phyloP scores from a whole-genome alignment of 2,329 filamentous ascomycete species.

The Emericellopsis cladophorae region DNA sequence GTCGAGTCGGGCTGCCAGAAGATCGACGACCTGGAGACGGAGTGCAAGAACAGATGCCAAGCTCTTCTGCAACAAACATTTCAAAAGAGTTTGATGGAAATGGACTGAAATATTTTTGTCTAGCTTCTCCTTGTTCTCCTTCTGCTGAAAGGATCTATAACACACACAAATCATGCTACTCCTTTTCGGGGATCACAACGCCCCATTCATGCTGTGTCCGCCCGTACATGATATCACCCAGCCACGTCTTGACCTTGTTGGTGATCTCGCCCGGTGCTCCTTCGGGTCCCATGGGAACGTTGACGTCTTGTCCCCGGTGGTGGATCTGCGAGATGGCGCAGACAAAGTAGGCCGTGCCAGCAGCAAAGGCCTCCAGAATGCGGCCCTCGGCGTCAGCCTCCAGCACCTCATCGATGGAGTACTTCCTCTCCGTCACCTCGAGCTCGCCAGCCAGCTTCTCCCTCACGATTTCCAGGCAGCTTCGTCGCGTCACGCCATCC shows the following conservation, averaged over 20 bases:
- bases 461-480: conserved; percentile 60
- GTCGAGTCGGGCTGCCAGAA: conserved; percentile 7
- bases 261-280: conserved; percentile 40
- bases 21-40: conserved; percentile 13
- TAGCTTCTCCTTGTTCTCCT: not conserved
- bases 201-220: conserved; percentile 56
- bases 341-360: conserved; percentile 74
- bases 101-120: not conserved
- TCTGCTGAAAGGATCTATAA: not conserved
- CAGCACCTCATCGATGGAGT: conserved; percentile 67
- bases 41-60: conserved; percentile 13
- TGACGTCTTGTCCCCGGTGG: conserved; percentile 51
- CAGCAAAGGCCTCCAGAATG: conserved; percentile 72
- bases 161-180: conserved; percentile 16
- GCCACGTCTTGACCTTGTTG: conserved; percentile 50
- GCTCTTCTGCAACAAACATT: conserved; percentile 13
- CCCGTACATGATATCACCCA: conserved; percentile 66
- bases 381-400: conserved; percentile 63
- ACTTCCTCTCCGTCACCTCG: conserved; percentile 70
- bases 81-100: conserved; percentile 6
- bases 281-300: conserved; percentile 45
- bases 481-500: conserved; percentile 76
- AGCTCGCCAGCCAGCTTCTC: conserved; percentile 45
- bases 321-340: conserved; percentile 55
- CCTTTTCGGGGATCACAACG: conserved; percentile 51